Evolutionary conservation across 805 yeast species (phyloP).

Genomic region (Hanseniaspora hatyaiensis): DNA sequence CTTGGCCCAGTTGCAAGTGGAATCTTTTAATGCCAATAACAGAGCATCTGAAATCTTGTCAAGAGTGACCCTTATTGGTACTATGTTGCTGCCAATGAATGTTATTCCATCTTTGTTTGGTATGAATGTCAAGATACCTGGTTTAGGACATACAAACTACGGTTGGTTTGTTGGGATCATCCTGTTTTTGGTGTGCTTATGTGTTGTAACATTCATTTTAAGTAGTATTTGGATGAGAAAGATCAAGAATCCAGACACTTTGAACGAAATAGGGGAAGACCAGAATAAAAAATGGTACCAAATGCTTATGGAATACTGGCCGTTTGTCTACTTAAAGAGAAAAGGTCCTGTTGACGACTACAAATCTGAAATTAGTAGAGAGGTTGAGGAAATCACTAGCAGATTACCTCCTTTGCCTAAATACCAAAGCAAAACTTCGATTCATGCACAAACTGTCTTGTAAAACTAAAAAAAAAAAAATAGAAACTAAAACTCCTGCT

Average conservation of each 20-base stretch:
- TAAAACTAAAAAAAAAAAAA: not conserved
- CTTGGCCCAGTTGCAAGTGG: constrained; percentile 87
- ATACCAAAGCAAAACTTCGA: constrained; percentile 18
- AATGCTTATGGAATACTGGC: constrained; percentile 17
- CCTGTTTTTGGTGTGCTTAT: constrained; percentile 38
- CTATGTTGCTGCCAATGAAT: constrained; percentile 80
- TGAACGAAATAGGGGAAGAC: constrained; percentile 28
- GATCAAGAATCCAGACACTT: constrained; percentile 27
- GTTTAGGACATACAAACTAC: constrained; percentile 34
- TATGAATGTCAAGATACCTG: constrained; percentile 88
- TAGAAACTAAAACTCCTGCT: no score
- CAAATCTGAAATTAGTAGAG: constrained; percentile 15
- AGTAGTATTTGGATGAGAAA: constrained; percentile 36
- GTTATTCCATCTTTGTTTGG: constrained; percentile 86
- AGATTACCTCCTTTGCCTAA: constrained; percentile 18
- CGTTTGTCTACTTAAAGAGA: constrained; percentile 23
- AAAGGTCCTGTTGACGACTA: constrained; percentile 17
- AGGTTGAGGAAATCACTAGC: constrained; percentile 14
- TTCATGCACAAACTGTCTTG: constrained; percentile 19
- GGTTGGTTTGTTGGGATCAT: constrained; percentile 64
- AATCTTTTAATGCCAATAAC: constrained; percentile 74
- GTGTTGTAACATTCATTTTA: constrained; percentile 30
- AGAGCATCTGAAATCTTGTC: constrained; percentile 78
- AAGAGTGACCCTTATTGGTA: constrained; percentile 81
- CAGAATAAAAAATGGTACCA: constrained; percentile 7